Evolutionary conservation across 208 protist genomes (phyloP).

Genomic region (Acanthamoeba castellanii): DNA sequence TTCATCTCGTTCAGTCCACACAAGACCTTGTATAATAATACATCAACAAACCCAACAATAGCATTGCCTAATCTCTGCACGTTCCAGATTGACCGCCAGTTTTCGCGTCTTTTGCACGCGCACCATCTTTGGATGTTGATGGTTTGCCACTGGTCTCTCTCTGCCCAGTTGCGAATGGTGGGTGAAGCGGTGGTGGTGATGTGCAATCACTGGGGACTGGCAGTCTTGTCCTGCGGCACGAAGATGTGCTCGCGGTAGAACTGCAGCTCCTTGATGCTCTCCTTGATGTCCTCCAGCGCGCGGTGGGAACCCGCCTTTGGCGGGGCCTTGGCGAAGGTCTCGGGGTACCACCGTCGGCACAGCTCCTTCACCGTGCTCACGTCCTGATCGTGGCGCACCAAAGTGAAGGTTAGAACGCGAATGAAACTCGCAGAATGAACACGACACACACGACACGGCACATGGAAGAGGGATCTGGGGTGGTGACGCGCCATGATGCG

Average conservation of each 20-base stretch:
- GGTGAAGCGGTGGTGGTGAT: too few relatives aligned
- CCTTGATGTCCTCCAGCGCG: slow-evolving; percentile 85
- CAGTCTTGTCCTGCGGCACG: slow-evolving; percentile 12
- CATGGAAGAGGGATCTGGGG: not conserved
- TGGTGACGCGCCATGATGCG: slow-evolving; percentile 77
- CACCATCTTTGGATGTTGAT: too few relatives aligned
- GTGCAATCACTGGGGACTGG: too few relatives aligned
- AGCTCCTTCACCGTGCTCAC: slow-evolving; percentile 85
- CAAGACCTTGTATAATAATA: too few relatives aligned
- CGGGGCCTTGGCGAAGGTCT: slow-evolving; percentile 30
- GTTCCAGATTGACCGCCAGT: too few relatives aligned
- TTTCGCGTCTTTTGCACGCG: too few relatives aligned
- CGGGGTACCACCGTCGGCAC: slow-evolving; percentile 80
- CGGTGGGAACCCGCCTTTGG: slow-evolving; percentile 58
- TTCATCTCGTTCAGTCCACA: too few relatives aligned
- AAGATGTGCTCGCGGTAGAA: slow-evolving; percentile 81
- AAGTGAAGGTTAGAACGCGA: not conserved
- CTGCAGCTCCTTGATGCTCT: slow-evolving; percentile 85
- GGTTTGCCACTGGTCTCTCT: too few relatives aligned
- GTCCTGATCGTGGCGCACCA: not conserved
- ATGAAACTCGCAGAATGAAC: not conserved
- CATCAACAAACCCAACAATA: too few relatives aligned
- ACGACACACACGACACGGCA: not conserved
- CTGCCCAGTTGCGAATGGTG: too few relatives aligned
- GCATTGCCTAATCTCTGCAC: too few relatives aligned